Evolutionary conservation across 331 rosid genomes (phyloP), one percentile per base, ranked within the genome.

Genomic region (Rhamnella rubrinervis): DNA sequence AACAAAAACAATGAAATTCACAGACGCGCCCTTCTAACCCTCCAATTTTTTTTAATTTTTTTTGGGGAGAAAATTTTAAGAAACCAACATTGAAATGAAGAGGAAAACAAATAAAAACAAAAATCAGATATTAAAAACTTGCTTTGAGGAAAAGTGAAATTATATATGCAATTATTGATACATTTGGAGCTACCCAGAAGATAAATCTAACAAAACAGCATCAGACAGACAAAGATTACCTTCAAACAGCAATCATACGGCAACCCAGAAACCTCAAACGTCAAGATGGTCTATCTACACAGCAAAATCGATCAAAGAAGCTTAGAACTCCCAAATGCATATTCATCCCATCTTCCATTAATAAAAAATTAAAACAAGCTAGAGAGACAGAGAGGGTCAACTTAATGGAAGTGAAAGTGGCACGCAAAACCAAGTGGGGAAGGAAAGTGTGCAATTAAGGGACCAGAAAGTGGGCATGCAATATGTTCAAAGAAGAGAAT

Each of bases 261-360:
- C 84, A 66, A 71, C 59, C 75, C 72, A 65, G 77, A 68, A 75
- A 72, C 20, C 61, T 49, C 69, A 64, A 51, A 59, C 20, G 57
- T 68, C 31, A 63, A 74, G 70, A 67, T 31, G 76, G 65, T 68
- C 53, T 35, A 55, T 20, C 52, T 12, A 67, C 72, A 73, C 55
- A 59, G 73, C 52, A 59, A 76, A 74, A 74, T 62, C 47, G 67
- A 76, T 79, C 69, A 65, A 77, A 77, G 58, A 35, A 61, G 41
- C 66, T 41, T 61, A 61, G 52, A 57, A 26, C 23, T 53, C 62
- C 72, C 70, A 78, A 83, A 82, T 81, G 84, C 76, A 71, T 53
- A 58, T 40, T 57, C 52, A 77, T 55, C 31, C 37, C 71, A 77
- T 55, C 66, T 70, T 68, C 66, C 71, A 20, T 41, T 56, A 65